phyloP scores from a whole-genome alignment of 306 rosid genomes.

The Quercus dentata region DNA sequence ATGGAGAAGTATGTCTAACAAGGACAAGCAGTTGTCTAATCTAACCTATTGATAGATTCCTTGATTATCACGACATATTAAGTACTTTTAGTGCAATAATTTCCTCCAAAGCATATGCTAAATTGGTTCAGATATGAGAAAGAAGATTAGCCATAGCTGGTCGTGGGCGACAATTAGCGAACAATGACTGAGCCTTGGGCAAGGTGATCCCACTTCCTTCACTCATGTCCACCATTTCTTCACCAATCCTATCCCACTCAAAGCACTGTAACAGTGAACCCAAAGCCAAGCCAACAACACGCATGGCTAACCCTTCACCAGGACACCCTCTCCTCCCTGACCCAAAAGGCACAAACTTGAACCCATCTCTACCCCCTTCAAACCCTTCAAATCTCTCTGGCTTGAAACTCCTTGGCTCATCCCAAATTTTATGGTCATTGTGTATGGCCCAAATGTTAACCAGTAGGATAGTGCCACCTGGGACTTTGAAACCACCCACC shows the following conservation, averaged over 20 bases:
- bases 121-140: background rate
- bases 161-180: background rate
- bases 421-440: slow-evolving; percentile 30
- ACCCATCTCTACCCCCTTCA: slow-evolving; percentile 6
- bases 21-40: no score
- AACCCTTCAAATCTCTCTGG: slow-evolving; percentile 27
- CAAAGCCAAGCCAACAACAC: slow-evolving; percentile 12
- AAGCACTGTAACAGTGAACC: slow-evolving; percentile 31
- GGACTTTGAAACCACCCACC: slow-evolving; percentile 25
- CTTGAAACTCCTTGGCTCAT: slow-evolving; percentile 19
- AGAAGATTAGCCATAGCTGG: background rate
- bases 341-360: slow-evolving; percentile 31
- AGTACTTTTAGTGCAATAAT: background rate
- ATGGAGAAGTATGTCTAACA: no score
- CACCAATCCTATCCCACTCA: background rate
- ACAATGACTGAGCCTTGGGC: slow-evolving; percentile 2
- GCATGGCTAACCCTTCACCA: slow-evolving; percentile 23
- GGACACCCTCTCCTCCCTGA: slow-evolving; percentile 36
- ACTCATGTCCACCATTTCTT: background rate
- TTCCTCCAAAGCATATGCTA: background rate
- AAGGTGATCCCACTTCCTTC: slow-evolving; percentile 6
- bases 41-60: background rate
- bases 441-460: slow-evolving; percentile 46
- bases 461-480: slow-evolving; percentile 38
- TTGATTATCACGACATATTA: background rate